Conservation (phyloP, 2,329 filamentous ascomycete species). For the Thielaviopsis ethacetica region DNA sequence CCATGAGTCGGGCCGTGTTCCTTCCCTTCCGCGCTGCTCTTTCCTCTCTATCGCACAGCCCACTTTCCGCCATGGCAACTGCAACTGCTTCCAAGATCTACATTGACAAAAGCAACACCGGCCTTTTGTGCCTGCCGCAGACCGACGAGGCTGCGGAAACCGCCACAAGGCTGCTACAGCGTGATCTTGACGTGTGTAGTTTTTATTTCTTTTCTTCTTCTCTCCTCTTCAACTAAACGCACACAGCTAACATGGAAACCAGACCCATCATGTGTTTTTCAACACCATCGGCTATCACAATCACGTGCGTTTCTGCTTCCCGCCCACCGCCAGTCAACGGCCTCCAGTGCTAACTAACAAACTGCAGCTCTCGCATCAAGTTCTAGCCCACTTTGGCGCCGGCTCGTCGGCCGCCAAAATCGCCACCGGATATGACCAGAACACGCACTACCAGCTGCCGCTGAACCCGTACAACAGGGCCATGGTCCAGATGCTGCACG, state of each 20-base stretch:
- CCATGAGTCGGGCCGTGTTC: too few relatives aligned
- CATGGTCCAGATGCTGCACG: constrained; percentile 37
- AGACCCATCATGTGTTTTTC: constrained; percentile 63
- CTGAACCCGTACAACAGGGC: constrained; percentile 28
- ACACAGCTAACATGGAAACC: neutral
- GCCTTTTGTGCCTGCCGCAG: constrained; percentile 30
- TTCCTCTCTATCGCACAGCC: neutral
- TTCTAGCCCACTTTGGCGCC: constrained; percentile 62
- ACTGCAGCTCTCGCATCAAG: constrained; percentile 49
- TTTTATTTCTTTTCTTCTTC: neutral
- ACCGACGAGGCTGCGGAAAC: constrained; percentile 43
- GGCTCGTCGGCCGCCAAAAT: constrained; percentile 46
- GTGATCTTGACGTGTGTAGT: constrained; percentile 49
- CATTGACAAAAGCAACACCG: constrained; percentile 31
- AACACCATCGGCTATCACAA: constrained; percentile 64
- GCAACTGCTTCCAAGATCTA: constrained; percentile 32
- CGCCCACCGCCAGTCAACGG: neutral
- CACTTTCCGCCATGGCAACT: constrained; percentile 25
- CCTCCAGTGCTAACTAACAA: constrained; percentile 12
- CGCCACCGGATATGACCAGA: constrained; percentile 45
- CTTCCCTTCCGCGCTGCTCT: neutral
- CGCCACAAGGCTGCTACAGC: constrained; percentile 53
- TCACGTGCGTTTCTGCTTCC: constrained; percentile 44
- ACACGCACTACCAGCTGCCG: constrained; percentile 49
- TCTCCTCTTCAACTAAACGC: neutral